phyloP scores from a whole-genome alignment of 1,139 yeast species.

The Suhomyces panamericanus region DNA sequence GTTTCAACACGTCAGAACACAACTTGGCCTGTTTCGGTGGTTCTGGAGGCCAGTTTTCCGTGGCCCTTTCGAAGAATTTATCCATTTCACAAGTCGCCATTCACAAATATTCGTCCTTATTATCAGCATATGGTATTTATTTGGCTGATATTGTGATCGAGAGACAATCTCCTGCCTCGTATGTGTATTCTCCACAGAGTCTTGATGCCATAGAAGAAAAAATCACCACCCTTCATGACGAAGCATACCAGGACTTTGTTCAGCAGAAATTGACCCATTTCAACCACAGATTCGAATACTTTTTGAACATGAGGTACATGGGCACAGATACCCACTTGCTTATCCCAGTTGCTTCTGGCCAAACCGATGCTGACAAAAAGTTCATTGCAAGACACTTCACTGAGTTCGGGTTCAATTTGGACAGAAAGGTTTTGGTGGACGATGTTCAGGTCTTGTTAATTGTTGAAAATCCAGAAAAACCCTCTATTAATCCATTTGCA shows the following conservation, averaged over 20 bases:
- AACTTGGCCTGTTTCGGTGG: conserved; percentile 50
- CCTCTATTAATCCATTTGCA: conserved; percentile 34
- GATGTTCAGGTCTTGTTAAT: conserved; percentile 64
- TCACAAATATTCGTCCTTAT: conserved; percentile 45
- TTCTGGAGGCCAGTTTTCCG: conserved; percentile 49
- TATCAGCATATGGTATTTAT: conserved; percentile 47
- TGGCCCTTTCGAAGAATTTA: conserved; percentile 40
- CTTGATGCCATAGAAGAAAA: conserved; percentile 26
- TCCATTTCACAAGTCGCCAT: conserved; percentile 41
- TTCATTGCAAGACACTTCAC: conserved; percentile 35
- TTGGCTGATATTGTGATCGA: conserved; percentile 56
- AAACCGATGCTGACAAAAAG: conserved; percentile 25
- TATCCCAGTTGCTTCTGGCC: conserved; percentile 39
- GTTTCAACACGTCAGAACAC: conserved; percentile 41
- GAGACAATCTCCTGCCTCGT: conserved; percentile 57
- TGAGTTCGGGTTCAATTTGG: conserved; percentile 46
- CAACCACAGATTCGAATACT: conserved; percentile 51
- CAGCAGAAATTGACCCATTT: conserved; percentile 32
- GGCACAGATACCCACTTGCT: conserved; percentile 88
- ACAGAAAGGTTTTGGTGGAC: conserved; percentile 64
- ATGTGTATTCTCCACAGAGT: conserved; percentile 24
- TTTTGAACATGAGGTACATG: conserved; percentile 73
- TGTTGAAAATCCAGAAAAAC: conserved; percentile 35
- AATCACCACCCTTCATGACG: conserved; percentile 24
- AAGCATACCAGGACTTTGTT: conserved; percentile 34